Evolutionary conservation across 2,329 filamentous ascomycete species (phyloP).

Genomic region (Fusarium xylarioides): DNA sequence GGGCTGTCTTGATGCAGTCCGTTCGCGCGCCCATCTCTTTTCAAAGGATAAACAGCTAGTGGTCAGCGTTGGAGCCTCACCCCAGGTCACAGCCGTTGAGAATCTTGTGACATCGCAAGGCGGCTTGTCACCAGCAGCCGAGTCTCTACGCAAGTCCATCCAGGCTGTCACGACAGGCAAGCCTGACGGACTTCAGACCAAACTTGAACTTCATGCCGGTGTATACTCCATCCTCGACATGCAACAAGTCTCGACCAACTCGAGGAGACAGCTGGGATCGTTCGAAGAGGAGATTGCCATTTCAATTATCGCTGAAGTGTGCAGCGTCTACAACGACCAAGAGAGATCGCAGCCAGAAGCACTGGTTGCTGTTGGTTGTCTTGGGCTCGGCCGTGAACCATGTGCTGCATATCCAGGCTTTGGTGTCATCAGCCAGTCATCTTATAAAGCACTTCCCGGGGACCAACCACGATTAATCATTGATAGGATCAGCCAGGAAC

Average conservation of each 20-base stretch:
- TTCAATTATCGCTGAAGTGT: conserved; percentile 67
- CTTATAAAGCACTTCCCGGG: not conserved
- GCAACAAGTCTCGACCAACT: conserved; percentile 70
- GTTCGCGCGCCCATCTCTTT: conserved; percentile 21
- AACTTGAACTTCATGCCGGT: conserved; percentile 70
- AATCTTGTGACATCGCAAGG: conserved; percentile 28
- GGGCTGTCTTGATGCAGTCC: conserved; percentile 42
- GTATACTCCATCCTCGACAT: conserved; percentile 72
- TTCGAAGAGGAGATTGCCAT: conserved; percentile 61
- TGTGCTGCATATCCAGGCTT: conserved; percentile 68
- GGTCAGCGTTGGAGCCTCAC: conserved; percentile 47
- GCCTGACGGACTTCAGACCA: conserved; percentile 17
- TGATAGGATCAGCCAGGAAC: conserved; percentile 71
- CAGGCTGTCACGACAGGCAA: not conserved
- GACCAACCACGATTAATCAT: conserved; percentile 57
- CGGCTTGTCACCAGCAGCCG: not conserved
- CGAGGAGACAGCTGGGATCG: conserved; percentile 35
- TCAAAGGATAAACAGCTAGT: conserved; percentile 23
- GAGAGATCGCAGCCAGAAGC: conserved; percentile 56
- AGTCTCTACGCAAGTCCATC: conserved; percentile 12
- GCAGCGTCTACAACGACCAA: conserved; percentile 62
- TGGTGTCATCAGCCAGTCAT: conserved; percentile 61
- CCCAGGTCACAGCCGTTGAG: conserved; percentile 43
- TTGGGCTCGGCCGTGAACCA: conserved; percentile 69
- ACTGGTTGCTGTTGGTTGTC: conserved; percentile 64